These are phyloP conservation scores for Diaporthe amygdali DNA, from an alignment of 2,329 filamentous ascomycete genomes.

Conservation along the genomic window DNA sequence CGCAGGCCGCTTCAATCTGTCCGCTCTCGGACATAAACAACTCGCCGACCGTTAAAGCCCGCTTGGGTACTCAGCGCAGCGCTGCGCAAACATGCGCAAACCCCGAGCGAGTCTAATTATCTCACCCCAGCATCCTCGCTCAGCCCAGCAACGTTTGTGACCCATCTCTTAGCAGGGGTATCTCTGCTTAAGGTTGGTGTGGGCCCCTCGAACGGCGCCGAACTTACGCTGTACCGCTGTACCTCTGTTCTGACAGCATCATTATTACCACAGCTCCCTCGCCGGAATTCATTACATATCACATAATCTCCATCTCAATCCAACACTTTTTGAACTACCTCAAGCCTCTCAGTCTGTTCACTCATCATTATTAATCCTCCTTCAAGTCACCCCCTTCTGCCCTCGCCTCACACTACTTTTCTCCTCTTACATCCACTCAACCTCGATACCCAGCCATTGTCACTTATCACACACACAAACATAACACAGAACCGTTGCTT, in stretches of 20 bases:
- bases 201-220: conserved; percentile 23
- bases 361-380: conserved; percentile 27
- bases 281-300: conserved; percentile 25
- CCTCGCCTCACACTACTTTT: conserved; percentile 15
- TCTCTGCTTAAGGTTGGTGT: conserved; percentile 12
- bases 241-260: conserved; percentile 19
- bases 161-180: conserved; percentile 16
- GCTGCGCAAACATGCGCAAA: conserved; percentile 7
- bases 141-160: conserved; percentile 22
- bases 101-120: conserved; percentile 18
- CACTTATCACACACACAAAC: neutral
- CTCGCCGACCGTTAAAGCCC: conserved; percentile 38
- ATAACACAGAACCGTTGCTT: neutral
- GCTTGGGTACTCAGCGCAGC: neutral
- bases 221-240: neutral
- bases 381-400: conserved; percentile 19
- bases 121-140: conserved; percentile 19
- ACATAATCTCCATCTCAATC: conserved; percentile 25
- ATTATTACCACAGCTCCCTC: conserved; percentile 15
- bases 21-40: conserved; percentile 44
- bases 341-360: neutral
- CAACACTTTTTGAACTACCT: neutral
- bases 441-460: neutral
- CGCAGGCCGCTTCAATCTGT: conserved; percentile 18
- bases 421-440: neutral